Evolutionary conservation across 495 filamentous ascomycete species (phyloP).

Genomic region (Penicillium dipodomyicola): DNA sequence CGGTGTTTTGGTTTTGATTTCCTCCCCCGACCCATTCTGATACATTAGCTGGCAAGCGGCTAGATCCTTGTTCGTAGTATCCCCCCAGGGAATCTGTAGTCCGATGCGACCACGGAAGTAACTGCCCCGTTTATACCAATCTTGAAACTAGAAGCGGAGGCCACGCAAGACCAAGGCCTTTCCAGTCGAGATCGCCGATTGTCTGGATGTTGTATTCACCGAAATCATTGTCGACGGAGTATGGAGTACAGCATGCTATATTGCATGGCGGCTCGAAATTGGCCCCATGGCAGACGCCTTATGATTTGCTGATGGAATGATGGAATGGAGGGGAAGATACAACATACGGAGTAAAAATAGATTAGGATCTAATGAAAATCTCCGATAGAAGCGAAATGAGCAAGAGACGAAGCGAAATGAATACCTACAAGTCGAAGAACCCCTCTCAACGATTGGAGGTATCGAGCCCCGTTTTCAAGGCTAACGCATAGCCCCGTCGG

Average conservation of each 20-base stretch:
- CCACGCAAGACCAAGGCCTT: neutral
- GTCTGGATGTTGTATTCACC: neutral
- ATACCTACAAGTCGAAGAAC: neutral
- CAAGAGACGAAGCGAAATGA: neutral
- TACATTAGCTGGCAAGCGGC: slow-evolving; percentile 2
- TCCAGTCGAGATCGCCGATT: neutral
- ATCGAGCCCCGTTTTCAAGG: neutral
- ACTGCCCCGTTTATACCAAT: neutral
- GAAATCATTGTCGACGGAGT: neutral
- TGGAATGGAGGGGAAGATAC: neutral
- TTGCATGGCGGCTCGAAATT: neutral
- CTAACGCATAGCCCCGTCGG: neutral
- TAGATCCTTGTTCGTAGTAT: neutral
- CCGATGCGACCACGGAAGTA: neutral
- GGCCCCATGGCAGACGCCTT: neutral
- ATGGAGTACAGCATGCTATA: neutral
- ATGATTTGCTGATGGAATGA: neutral
- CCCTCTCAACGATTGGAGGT: neutral
- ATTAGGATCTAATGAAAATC: neutral
- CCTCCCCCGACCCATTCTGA: neutral
- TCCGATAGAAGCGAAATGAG: neutral
- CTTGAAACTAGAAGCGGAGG: neutral
- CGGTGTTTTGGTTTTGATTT: neutral
- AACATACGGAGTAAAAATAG: neutral
- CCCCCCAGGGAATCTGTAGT: neutral